Evolutionary conservation across 1,284 basidiomycete genomes (phyloP).

Genomic region (Schizophyllum commune): DNA sequence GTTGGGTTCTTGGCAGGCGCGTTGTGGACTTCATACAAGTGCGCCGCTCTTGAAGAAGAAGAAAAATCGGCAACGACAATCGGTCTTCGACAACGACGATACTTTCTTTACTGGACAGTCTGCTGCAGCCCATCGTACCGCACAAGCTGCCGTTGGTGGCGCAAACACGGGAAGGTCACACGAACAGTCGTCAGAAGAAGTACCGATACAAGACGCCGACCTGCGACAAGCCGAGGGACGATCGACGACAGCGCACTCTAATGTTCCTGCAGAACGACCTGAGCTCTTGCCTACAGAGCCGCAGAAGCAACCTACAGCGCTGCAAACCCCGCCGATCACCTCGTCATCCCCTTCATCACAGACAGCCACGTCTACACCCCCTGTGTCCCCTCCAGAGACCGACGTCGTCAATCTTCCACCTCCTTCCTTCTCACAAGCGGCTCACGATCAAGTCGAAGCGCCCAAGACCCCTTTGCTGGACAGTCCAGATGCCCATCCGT

Average conservation of each 20-base stretch:
- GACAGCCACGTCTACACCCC: background rate
- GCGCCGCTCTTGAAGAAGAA: background rate
- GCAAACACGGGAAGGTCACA: background rate
- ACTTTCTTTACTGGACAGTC: background rate
- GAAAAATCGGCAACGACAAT: background rate
- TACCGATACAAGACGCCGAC: background rate
- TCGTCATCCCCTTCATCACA: background rate
- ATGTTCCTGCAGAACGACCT: background rate
- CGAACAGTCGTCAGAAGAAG: background rate
- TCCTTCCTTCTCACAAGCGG: background rate
- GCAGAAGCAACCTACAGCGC: background rate
- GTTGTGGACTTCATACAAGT: background rate
- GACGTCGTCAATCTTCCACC: background rate
- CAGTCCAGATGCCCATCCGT: conserved; percentile 2
- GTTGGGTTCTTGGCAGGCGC: background rate
- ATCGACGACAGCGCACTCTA: background rate
- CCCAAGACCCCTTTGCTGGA: background rate
- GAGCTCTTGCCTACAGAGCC: background rate
- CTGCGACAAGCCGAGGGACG: no score
- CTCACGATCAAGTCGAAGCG: background rate
- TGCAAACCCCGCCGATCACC: background rate
- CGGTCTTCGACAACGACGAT: background rate
- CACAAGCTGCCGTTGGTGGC: background rate
- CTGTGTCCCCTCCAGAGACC: background rate
- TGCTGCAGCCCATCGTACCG: background rate